These are phyloP conservation scores for Aspergillus panamensis DNA, from an alignment of 495 filamentous ascomycete species.

Conservation along the genomic window DNA sequence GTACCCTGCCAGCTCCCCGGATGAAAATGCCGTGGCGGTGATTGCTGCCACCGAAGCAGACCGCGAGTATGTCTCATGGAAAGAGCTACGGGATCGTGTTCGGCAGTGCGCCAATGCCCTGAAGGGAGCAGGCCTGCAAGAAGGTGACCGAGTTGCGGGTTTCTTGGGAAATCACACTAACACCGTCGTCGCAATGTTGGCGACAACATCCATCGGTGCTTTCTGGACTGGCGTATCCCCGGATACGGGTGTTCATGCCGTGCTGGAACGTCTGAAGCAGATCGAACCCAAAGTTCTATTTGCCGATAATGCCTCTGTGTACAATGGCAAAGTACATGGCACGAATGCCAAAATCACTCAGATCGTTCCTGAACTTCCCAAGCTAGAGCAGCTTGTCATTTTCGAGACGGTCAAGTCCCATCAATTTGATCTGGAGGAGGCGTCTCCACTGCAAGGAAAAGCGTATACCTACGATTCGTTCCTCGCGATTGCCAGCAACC, in stretches of 20 bases:
- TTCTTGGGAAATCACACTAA: slow-evolving; percentile 85
- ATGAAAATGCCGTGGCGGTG: slow-evolving; percentile 58
- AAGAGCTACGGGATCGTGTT: slow-evolving; percentile 72
- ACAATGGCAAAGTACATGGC: slow-evolving; percentile 81
- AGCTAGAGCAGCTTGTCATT: slow-evolving; percentile 63
- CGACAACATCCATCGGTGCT: slow-evolving; percentile 74
- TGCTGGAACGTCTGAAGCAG: slow-evolving; percentile 78
- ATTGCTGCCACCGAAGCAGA: slow-evolving; percentile 71
- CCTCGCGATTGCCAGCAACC: slow-evolving; percentile 36
- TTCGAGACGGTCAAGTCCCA: slow-evolving; percentile 57
- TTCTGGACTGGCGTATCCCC: slow-evolving; percentile 88
- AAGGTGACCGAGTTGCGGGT: slow-evolving; percentile 73
- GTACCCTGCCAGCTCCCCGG: slow-evolving; percentile 60
- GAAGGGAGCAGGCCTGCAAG: slow-evolving; percentile 56
- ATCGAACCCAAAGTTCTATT: slow-evolving; percentile 78
- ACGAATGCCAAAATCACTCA: slow-evolving; percentile 68
- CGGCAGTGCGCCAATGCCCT: slow-evolving; percentile 68
- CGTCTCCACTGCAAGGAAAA: slow-evolving; percentile 47
- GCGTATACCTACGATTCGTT: slow-evolving; percentile 53
- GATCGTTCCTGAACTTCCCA: slow-evolving; percentile 60
- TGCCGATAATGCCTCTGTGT: slow-evolving; percentile 79
- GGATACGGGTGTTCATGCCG: slow-evolving; percentile 74
- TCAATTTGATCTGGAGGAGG: slow-evolving; percentile 46
- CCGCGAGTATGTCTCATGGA: slow-evolving; percentile 72
- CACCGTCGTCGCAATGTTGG: slow-evolving; percentile 82